Conservation (phyloP, 2,329 filamentous ascomycete species). For the Alternaria arbusti region DNA sequence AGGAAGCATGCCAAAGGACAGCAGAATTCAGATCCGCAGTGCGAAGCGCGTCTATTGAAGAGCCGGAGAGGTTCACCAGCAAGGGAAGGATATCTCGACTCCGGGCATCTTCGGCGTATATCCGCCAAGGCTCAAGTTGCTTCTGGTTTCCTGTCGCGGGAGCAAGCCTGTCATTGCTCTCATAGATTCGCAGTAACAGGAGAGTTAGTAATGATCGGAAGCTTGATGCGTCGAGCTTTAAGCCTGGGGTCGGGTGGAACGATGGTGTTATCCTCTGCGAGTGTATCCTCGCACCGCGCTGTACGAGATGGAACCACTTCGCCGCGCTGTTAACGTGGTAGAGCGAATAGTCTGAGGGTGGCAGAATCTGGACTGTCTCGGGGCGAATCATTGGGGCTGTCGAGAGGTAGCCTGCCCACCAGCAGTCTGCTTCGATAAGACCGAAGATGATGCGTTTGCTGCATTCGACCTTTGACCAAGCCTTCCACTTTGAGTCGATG, state of each 20-base stretch:
- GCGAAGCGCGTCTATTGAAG: slow-evolving; percentile 52
- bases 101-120: slow-evolving; percentile 57
- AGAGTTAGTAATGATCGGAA: slow-evolving; percentile 42
- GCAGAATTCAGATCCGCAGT: slow-evolving; percentile 57
- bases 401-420: slow-evolving; percentile 57
- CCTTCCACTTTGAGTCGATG: slow-evolving; percentile 57
- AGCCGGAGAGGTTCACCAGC: slow-evolving; percentile 45
- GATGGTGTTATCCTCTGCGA: slow-evolving; percentile 42
- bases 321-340: slow-evolving; percentile 51
- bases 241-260: slow-evolving; percentile 39
- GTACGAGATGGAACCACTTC: slow-evolving; percentile 42
- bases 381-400: slow-evolving; percentile 56
- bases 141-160: slow-evolving; percentile 33
- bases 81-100: slow-evolving; percentile 50
- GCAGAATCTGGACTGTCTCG: slow-evolving; percentile 55
- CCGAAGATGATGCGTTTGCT: slow-evolving; percentile 58
- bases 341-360: slow-evolving; percentile 54
- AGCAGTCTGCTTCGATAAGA: slow-evolving; percentile 55
- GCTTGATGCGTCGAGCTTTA: slow-evolving; percentile 39
- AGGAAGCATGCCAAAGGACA: slow-evolving; percentile 61
- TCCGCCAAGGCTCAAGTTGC: slow-evolving; percentile 47
- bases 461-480: slow-evolving; percentile 61
- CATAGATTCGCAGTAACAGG: slow-evolving; percentile 41
- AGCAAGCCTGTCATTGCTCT: slow-evolving; percentile 43
- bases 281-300: slow-evolving; percentile 38